Conservation (phyloP, 371 early-diverging fungal genomes). For the Massospora cicadina region DNA sequence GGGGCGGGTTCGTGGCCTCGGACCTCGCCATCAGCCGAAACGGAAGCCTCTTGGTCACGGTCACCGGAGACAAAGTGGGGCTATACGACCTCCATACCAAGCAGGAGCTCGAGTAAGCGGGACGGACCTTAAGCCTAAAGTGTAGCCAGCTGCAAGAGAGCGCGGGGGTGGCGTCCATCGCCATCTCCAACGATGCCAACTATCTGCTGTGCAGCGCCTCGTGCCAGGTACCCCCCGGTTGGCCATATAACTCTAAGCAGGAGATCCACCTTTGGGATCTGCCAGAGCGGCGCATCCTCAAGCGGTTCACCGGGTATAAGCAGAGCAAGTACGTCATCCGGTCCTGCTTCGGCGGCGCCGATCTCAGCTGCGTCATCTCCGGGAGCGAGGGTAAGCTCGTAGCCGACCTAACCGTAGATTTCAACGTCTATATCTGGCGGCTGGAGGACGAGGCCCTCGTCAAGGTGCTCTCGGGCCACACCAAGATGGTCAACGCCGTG, state of each 20-base stretch:
- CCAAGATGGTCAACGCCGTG: slow-evolving; percentile 66
- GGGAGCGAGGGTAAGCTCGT: slow-evolving; percentile 65
- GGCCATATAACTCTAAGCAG: slow-evolving; percentile 12
- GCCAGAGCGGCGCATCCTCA: slow-evolving; percentile 35
- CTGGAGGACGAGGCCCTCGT: slow-evolving; percentile 53
- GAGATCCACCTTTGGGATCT: slow-evolving; percentile 86
- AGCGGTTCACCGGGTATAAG: slow-evolving; percentile 62
- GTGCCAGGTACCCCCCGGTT: background rate
- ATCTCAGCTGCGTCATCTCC: slow-evolving; percentile 62
- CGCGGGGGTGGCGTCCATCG: slow-evolving; percentile 12
- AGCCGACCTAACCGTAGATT: slow-evolving; percentile 25
- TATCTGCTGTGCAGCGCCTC: slow-evolving; percentile 15
- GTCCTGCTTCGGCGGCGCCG: slow-evolving; percentile 75
- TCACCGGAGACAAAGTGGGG: slow-evolving; percentile 47
- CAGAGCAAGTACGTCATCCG: slow-evolving; percentile 79
- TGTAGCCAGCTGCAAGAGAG: background rate
- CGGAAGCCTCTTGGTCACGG: slow-evolving; percentile 52
- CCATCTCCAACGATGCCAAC: background rate
- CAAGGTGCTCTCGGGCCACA: slow-evolving; percentile 64
- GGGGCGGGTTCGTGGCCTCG: slow-evolving; percentile 53
- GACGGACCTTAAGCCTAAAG: background rate
- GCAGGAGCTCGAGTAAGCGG: slow-evolving; percentile 28
- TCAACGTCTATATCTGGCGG: slow-evolving; percentile 77
- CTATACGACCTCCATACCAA: slow-evolving; percentile 44
- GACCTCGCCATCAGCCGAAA: slow-evolving; percentile 65